phyloP scores from a whole-genome alignment of 352 stramenopile species.

The Pythium aquatile region DNA sequence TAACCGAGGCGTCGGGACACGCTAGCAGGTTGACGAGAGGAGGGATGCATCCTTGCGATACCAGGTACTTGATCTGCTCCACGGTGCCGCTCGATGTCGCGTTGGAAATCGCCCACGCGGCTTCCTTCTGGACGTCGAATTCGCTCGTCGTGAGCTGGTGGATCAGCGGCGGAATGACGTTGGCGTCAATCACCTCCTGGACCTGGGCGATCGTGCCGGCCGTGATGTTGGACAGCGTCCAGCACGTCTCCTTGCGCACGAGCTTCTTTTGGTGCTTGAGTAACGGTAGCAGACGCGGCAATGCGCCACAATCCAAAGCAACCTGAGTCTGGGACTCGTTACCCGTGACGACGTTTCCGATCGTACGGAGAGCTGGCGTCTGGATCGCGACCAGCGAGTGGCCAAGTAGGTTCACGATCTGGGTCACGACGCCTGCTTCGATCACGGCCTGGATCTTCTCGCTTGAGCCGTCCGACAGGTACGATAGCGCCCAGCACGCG shows the following conservation, averaged over 20 bases:
- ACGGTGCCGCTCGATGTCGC: constrained; percentile 70
- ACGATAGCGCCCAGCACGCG: constrained; percentile 98
- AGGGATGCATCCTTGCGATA: constrained; percentile 95
- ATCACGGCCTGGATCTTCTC: constrained; percentile 98
- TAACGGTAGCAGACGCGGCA: constrained; percentile 55
- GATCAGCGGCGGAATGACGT: constrained; percentile 70
- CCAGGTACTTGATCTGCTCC: constrained; percentile 96
- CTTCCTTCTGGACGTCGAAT: constrained; percentile 85
- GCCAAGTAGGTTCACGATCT: constrained; percentile 95
- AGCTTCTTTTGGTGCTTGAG: constrained; percentile 79
- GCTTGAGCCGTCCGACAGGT: constrained; percentile 97
- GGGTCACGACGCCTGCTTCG: constrained; percentile 92
- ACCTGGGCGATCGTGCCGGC: constrained; percentile 70
- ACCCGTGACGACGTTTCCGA: constrained; percentile 98
- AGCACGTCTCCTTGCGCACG: constrained; percentile 84
- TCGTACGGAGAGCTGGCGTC: constrained; percentile 95
- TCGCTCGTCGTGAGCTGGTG: constrained; percentile 57
- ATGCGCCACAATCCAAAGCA: constrained; percentile 54
- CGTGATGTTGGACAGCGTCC: constrained; percentile 83
- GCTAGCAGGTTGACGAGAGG: constrained; percentile 95
- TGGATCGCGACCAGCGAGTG: constrained; percentile 93
- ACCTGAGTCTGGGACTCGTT: constrained; percentile 84
- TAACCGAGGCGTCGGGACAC: constrained; percentile 94
- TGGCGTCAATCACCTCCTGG: constrained; percentile 74
- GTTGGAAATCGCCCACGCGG: constrained; percentile 84